Percentiles rank a stretch among this genome's conserved stretches.
Evolutionary conservation across 257 asterid species (phyloP).

Genomic region (Knoxia roxburghii): DNA sequence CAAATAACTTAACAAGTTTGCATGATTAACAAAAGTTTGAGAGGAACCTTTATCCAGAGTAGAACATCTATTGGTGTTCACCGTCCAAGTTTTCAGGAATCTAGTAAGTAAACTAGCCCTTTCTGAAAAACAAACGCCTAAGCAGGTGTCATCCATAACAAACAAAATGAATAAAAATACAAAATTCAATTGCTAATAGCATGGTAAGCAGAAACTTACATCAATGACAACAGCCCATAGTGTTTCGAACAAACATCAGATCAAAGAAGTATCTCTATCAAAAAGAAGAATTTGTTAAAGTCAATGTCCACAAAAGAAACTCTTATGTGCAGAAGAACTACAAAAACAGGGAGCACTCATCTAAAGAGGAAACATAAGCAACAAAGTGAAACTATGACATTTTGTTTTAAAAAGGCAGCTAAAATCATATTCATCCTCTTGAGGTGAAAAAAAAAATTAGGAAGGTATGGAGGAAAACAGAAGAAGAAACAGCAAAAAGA

Average conservation of each 20-base stretch:
- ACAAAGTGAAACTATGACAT: neutral
- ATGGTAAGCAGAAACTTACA: conserved; percentile 5
- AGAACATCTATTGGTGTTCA: neutral
- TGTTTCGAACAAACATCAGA: neutral
- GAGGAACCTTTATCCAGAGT: neutral
- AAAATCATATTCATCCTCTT: too few relatives aligned
- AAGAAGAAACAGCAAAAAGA: too few relatives aligned
- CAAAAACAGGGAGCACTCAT: neutral
- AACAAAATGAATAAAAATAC: neutral
- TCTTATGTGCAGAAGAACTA: neutral
- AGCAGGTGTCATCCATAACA: neutral
- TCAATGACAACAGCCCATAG: neutral
- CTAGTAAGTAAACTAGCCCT: neutral
- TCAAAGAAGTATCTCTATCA: neutral
- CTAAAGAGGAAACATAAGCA: neutral
- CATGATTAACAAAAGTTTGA: neutral
- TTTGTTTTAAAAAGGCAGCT: neutral
- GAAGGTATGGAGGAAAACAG: neutral
- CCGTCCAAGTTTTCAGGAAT: neutral
- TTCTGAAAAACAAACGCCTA: neutral
- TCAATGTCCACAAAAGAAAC: neutral
- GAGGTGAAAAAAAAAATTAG: neutral
- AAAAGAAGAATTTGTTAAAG: neutral
- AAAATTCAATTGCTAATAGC: neutral
- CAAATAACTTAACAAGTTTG: neutral